Percentiles rank a stretch among this genome's conserved stretches.
phyloP scores from a whole-genome alignment of 768 basidiomycete genomes.

The Daedaleopsis sinensis region DNA sequence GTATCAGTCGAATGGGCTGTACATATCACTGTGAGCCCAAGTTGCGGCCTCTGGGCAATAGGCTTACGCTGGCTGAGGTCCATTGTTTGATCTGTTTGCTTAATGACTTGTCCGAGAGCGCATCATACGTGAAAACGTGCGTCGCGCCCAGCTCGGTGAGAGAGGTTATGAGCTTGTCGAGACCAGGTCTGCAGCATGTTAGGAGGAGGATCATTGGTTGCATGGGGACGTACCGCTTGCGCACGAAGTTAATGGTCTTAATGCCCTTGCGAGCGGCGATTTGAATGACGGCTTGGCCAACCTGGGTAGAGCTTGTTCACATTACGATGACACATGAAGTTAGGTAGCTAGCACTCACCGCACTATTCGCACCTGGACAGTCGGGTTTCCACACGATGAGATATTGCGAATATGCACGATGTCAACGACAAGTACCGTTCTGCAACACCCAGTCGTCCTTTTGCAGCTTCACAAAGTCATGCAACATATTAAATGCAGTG shows the following conservation, averaged over 20 bases:
- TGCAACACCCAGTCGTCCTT: slow-evolving; percentile 83
- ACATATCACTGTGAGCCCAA: background rate
- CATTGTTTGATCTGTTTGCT: slow-evolving; percentile 59
- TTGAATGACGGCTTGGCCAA: slow-evolving; percentile 86
- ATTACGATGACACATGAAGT: background rate
- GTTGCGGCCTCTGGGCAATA: background rate
- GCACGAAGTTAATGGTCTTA: slow-evolving; percentile 82
- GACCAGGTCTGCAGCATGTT: slow-evolving; percentile 26
- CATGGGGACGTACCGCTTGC: slow-evolving; percentile 52
- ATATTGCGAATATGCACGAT: background rate
- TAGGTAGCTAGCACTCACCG: slow-evolving; percentile 45
- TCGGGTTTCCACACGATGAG: background rate
- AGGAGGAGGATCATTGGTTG: background rate
- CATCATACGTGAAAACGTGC: slow-evolving; percentile 78
- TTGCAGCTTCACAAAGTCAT: slow-evolving; percentile 63
- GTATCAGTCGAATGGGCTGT: slow-evolving; percentile 48
- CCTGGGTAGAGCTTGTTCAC: slow-evolving; percentile 23
- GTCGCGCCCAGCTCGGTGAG: slow-evolving; percentile 70
- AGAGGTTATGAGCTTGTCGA: slow-evolving; percentile 57
- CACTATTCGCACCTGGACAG: slow-evolving; percentile 55
- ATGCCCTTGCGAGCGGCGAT: slow-evolving; percentile 73
- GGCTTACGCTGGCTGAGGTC: slow-evolving; percentile 61
- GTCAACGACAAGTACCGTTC: slow-evolving; percentile 57
- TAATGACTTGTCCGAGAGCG: slow-evolving; percentile 60
- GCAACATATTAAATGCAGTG: slow-evolving; percentile 83